A percentile compares a stretch with the other conserved stretches of the same genome.
Evolutionary conservation across 257 asterid species (phyloP).

Genomic region (Rhazya stricta): DNA sequence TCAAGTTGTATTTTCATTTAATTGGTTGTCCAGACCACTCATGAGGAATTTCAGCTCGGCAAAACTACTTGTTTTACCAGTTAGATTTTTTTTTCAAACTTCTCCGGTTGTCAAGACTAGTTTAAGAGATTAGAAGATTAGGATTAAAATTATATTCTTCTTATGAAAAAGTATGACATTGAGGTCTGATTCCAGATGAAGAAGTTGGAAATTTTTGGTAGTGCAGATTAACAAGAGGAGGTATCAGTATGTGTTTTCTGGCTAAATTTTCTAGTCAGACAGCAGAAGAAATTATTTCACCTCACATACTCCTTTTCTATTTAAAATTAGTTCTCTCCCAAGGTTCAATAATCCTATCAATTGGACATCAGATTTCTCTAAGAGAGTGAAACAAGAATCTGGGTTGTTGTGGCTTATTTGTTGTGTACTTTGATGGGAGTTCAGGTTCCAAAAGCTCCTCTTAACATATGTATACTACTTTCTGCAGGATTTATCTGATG

Average conservation of each 20-base stretch:
- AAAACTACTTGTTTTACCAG: not conserved
- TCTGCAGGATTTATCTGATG: slow-evolving; percentile 75
- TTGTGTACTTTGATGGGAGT: not conserved
- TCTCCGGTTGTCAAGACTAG: not conserved
- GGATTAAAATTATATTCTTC: not conserved
- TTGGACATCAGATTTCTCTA: not conserved
- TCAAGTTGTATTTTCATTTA: not conserved
- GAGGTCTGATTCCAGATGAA: not conserved
- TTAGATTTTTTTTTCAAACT: not conserved
- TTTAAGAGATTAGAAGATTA: not conserved
- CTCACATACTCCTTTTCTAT: not conserved
- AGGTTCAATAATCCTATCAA: not conserved
- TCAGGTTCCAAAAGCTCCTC: not conserved
- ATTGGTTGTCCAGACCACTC: not conserved
- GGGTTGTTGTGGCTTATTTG: not conserved
- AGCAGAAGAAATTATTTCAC: not conserved
- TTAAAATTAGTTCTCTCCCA: not conserved
- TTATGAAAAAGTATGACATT: not conserved
- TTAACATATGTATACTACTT: slow-evolving; percentile 1
- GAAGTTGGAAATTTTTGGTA: not conserved
- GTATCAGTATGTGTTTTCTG: not conserved
- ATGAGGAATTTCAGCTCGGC: not conserved
- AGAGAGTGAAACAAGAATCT: not conserved
- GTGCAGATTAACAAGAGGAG: not conserved
- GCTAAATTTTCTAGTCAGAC: not conserved